These are phyloP conservation scores for Monosporascus sp. DNA, from an alignment of 2,329 filamentous ascomycete genomes.

Conservation along the genomic window DNA sequence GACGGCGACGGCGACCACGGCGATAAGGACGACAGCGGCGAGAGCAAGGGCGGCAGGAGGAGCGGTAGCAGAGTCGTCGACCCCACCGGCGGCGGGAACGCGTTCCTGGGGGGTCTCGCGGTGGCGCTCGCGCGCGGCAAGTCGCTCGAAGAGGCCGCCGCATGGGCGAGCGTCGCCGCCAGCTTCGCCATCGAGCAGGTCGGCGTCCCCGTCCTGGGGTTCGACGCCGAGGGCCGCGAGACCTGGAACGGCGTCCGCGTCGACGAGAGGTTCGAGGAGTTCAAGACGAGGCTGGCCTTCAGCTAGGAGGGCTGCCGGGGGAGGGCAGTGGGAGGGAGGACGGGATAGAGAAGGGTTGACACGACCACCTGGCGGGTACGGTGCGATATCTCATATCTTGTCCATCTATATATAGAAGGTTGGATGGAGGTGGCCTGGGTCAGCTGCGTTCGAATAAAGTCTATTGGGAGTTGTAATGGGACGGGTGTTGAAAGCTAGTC, in stretches of 20 bases:
- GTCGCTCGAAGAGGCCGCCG: conserved; percentile 62
- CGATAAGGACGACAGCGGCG: conserved; percentile 23
- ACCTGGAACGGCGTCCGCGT: conserved; percentile 58
- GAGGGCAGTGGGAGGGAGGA: too few species aligned
- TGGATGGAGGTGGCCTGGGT: too few species aligned
- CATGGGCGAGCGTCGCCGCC: conserved; percentile 76
- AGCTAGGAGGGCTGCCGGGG: conserved; percentile 1
- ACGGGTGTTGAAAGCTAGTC: too few species aligned
- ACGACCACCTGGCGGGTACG: too few species aligned
- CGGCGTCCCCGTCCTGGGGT: conserved; percentile 62
- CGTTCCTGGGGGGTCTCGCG: conserved; percentile 65
- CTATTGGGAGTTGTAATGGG: too few species aligned
- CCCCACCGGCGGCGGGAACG: conserved; percentile 90
- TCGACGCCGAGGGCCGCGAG: conserved; percentile 41
- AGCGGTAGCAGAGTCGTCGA: conserved; percentile 62
- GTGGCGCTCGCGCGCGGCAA: conserved; percentile 56
- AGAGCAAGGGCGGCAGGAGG: neutral
- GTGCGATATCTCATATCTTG: too few species aligned
- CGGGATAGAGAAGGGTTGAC: too few species aligned
- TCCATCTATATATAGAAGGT: too few species aligned
- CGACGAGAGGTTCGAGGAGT: conserved; percentile 46
- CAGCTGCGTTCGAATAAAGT: too few species aligned
- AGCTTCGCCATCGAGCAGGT: conserved; percentile 95
- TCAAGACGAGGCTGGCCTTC: conserved; percentile 36
- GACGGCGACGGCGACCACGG: conserved; percentile 95